Base-by-base conservation (phyloP, 805 yeast genomes). In the Yamadazyma laniorum region DNA sequence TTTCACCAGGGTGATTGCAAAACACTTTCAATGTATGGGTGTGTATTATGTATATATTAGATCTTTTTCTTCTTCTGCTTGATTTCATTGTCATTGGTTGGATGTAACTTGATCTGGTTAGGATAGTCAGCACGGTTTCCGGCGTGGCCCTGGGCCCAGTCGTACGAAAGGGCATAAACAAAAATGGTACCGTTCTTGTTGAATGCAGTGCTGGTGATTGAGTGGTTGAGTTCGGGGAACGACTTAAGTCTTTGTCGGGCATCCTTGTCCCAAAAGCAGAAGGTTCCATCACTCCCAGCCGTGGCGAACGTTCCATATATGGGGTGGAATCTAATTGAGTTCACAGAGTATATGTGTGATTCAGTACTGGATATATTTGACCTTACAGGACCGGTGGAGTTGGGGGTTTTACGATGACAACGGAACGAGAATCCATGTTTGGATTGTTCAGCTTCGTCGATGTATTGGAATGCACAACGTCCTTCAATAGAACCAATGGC, bases 251-350 rank as follows among this genome's bases (percentile, higher is more conserved):
- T 75, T 57, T 85, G 95, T 57, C 83, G 80, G 37, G 93, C 84
- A 52, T 88, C 95, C 61, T 87, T 88, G 61, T 93, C 98, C 99
- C 99, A 93, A 67, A 87, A 84, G 52, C 89, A 82, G 67, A 90
- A 83, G 11, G 90, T 74, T 16, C 99, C 99, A 62, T 93, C 99
- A 17, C 93, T 76, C 9, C 99, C 98, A 1, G 95, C 93, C 4
- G 99, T 93, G 34, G 82, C 81, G 61, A 93, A 84, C 1, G 98
- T 89, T 29, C 96, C 96, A 61, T 82, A 81, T 11, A 77, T 67
- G 3, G 98, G 98, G 56, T 93, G 97, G 70, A 90, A 87, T 6
- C 77, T 69, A 33, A 93, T 82, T 34, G 85, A 72, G 59, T 89
- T 87, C 29, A 93, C 81, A 1, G 96, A 66, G 57, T 82, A 91